These are phyloP conservation scores for Arthroderma uncinatum DNA, from an alignment of 2,329 filamentous ascomycete species.

Conservation along the genomic window DNA sequence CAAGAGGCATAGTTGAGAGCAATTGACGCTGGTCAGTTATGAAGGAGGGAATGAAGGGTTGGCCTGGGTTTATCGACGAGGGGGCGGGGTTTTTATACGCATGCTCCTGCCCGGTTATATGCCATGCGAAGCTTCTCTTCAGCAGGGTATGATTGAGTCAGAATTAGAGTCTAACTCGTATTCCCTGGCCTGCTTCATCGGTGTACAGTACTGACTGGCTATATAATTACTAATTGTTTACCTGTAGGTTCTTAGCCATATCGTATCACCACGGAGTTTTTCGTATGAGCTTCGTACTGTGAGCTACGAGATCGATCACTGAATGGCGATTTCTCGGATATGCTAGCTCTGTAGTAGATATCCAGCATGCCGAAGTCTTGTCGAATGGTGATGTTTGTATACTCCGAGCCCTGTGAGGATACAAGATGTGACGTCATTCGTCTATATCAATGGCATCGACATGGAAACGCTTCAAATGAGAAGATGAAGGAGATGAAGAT, in stretches of 20 bases:
- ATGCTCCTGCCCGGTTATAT: neutral
- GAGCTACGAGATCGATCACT: too few species aligned
- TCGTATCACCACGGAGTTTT: too few species aligned
- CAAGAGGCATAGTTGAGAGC: slow-evolving; percentile 26
- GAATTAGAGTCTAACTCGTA: neutral
- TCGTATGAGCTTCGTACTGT: too few species aligned
- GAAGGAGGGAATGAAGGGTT: neutral
- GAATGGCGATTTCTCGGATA: too few species aligned
- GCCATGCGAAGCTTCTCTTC: neutral
- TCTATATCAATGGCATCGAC: neutral
- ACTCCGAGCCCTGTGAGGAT: too few species aligned
- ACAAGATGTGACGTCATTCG: neutral
- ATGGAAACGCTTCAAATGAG: neutral
- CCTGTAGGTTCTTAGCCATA: too few species aligned
- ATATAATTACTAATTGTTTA: neutral
- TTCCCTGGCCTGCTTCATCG: neutral
- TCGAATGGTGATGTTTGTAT: too few species aligned
- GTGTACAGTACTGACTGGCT: neutral
- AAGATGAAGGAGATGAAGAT: neutral
- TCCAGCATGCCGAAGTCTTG: too few species aligned
- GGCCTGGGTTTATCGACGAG: neutral
- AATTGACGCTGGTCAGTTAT: neutral
- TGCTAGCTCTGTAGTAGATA: too few species aligned
- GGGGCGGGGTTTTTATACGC: neutral
- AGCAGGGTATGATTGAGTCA: neutral